phyloP scores from a whole-genome alignment of 345 rosid species.

The Chamaenerion angustifolium region DNA sequence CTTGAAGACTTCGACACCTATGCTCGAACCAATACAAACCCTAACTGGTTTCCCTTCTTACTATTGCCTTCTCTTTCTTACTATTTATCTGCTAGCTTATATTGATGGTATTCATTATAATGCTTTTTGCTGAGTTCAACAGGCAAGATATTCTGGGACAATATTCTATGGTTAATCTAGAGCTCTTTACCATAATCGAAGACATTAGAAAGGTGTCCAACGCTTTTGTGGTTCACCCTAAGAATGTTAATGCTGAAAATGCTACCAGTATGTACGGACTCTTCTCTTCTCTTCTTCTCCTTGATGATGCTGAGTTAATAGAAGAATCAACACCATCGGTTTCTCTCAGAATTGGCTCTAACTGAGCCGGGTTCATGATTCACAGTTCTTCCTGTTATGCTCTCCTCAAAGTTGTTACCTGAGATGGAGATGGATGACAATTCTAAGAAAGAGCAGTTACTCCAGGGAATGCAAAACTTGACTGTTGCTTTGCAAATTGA shows the following conservation, averaged over 20 bases:
- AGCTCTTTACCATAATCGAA: conserved; percentile 81
- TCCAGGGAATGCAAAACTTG: conserved; percentile 71
- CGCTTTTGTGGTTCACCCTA: conserved; percentile 77
- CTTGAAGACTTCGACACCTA: conserved; percentile 77
- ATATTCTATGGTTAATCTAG: conserved; percentile 86
- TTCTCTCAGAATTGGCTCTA: too few relatives aligned
- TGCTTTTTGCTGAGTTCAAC: conserved; percentile 6
- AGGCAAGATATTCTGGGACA: conserved; percentile 93
- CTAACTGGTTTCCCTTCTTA: conserved; percentile 44
- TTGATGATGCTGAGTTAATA: too few relatives aligned
- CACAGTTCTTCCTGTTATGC: conserved; percentile 87
- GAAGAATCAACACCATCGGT: too few relatives aligned
- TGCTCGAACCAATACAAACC: conserved; percentile 63
- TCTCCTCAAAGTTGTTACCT: conserved; percentile 78
- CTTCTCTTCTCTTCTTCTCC: not conserved
- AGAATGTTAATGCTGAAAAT: conserved; percentile 78
- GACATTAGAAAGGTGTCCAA: conserved; percentile 72
- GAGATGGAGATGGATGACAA: conserved; percentile 91
- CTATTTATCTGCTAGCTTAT: not conserved
- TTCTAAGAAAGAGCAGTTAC: conserved; percentile 72
- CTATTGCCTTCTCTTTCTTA: not conserved
- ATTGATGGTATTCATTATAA: not conserved
- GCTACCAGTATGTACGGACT: conserved; percentile 39
- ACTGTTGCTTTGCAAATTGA: conserved; percentile 58
- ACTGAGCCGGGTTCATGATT: conserved; percentile 2